Evolutionary conservation across 306 rosid genomes (phyloP).

Genomic region (Rubus parviflorus): DNA sequence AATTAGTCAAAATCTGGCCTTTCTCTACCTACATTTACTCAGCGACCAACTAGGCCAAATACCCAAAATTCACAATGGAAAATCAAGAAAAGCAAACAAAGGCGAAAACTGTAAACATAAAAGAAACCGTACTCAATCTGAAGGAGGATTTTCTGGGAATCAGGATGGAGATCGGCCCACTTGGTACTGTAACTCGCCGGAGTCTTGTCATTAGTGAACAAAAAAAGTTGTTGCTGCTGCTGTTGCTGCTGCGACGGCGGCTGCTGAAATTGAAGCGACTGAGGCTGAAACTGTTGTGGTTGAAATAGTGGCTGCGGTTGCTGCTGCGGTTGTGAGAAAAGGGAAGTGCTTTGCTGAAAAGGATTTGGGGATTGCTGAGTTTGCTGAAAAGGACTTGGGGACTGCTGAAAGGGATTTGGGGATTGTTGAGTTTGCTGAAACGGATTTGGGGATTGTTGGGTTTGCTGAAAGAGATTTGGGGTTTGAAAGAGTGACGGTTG

Average conservation of each 20-base stretch:
- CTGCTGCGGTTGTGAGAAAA: conserved; percentile 39
- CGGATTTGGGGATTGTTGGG: conserved; percentile 20
- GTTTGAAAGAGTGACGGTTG: conserved; percentile 41
- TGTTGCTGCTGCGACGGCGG: conserved; percentile 43
- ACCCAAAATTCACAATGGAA: background rate
- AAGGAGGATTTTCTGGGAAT: conserved; percentile 86
- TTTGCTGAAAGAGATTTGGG: conserved; percentile 34
- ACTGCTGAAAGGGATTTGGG: conserved; percentile 29
- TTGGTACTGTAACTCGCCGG: conserved; percentile 84
- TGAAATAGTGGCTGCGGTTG: conserved; percentile 34
- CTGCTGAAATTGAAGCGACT: conserved; percentile 11
- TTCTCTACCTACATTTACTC: background rate
- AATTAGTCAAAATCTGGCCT: conserved; percentile 1
- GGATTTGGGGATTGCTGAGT: conserved; percentile 38
- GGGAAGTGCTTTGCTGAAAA: conserved; percentile 45
- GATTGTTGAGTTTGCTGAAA: conserved; percentile 25
- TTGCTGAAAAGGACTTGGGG: conserved; percentile 30
- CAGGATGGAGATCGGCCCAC: conserved; percentile 95
- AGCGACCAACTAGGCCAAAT: conserved; percentile 4
- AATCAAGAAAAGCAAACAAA: background rate
- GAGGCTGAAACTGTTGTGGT: conserved; percentile 27
- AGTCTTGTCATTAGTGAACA: conserved; percentile 71
- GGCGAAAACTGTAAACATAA: background rate
- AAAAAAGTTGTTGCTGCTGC: conserved; percentile 45
- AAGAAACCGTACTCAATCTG: conserved; percentile 67